These are phyloP conservation scores for Auriscalpium orientale DNA, from an alignment of 768 basidiomycete genomes.

Conservation along the genomic window DNA sequence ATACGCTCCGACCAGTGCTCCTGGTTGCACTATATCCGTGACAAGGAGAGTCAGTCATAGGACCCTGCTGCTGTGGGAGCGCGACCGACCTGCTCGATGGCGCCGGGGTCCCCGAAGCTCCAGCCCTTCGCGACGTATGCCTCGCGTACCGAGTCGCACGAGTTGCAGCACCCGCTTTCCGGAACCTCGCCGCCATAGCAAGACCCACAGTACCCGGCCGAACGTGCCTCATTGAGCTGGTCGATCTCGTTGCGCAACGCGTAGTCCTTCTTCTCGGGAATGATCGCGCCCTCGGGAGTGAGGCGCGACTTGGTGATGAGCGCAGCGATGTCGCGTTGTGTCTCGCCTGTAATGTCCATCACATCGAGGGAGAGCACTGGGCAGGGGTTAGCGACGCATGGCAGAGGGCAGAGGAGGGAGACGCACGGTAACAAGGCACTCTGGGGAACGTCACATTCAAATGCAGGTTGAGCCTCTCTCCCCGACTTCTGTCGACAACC, in stretches of 20 bases:
- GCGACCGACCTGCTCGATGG: conserved; percentile 77
- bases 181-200: conserved; percentile 87
- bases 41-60: neutral
- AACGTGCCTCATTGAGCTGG: conserved; percentile 55
- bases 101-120: conserved; percentile 88
- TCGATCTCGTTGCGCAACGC: conserved; percentile 87
- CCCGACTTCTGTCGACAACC: conserved; percentile 89
- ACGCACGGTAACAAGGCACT: conserved; percentile 95
- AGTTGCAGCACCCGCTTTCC: conserved; percentile 83
- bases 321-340: conserved; percentile 85
- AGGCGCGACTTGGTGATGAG: conserved; percentile 82
- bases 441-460: conserved; percentile 93
- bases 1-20: conserved; percentile 96
- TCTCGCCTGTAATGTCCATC: conserved; percentile 97
- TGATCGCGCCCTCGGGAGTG: conserved; percentile 45
- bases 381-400: neutral
- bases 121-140: conserved; percentile 89
- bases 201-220: conserved; percentile 79
- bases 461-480: conserved; percentile 87
- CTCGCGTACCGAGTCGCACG: conserved; percentile 89
- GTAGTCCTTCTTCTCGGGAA: conserved; percentile 45
- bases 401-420: neutral
- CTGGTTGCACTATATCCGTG: conserved; percentile 61
- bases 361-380: conserved; percentile 92
- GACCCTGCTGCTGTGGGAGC: neutral